A percentile compares a stretch with the other conserved stretches of the same genome.
Evolutionary conservation across 2,329 filamentous ascomycete genomes (phyloP).

Genomic region (Sphaerostilbella broomeana): DNA sequence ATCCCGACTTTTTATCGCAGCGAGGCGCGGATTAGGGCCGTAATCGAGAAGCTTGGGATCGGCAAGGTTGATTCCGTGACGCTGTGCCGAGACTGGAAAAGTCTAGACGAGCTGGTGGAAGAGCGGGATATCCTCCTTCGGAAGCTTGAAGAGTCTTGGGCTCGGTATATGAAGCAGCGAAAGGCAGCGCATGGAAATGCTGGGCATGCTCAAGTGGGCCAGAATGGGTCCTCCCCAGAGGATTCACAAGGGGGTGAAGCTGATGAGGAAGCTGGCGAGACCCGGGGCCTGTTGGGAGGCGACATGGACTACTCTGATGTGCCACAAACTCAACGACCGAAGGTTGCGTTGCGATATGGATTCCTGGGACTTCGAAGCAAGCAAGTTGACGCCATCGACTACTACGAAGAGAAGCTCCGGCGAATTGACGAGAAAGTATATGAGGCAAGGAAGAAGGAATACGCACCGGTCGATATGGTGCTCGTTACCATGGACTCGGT

Average conservation of each 20-base stretch:
- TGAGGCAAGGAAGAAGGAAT: conserved; percentile 65
- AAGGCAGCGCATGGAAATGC: conserved; percentile 9
- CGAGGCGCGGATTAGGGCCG: conserved; percentile 75
- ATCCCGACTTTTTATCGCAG: conserved; percentile 74
- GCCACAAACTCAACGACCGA: conserved; percentile 51
- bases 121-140: conserved; percentile 59
- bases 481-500: conserved; percentile 98
- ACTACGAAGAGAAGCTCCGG: conserved; percentile 82
- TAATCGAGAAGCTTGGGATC: conserved; percentile 82
- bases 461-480: conserved; percentile 71
- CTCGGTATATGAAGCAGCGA: conserved; percentile 46
- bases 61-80: conserved; percentile 85
- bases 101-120: conserved; percentile 68
- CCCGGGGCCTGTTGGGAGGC: conserved; percentile 52
- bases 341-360: conserved; percentile 70
- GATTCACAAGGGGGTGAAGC: conserved; percentile 28
- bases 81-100: conserved; percentile 79
- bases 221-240: conserved; percentile 15
- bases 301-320: conserved; percentile 26
- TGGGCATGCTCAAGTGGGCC: background rate
- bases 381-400: conserved; percentile 84
- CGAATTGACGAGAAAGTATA: conserved; percentile 69
- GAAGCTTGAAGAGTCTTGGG: conserved; percentile 78
- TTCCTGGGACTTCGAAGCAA: conserved; percentile 63
- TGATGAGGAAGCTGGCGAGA: conserved; percentile 46